These are phyloP conservation scores for Lagenidium giganteum DNA, from an alignment of 352 stramenopile genomes.

Conservation along the genomic window DNA sequence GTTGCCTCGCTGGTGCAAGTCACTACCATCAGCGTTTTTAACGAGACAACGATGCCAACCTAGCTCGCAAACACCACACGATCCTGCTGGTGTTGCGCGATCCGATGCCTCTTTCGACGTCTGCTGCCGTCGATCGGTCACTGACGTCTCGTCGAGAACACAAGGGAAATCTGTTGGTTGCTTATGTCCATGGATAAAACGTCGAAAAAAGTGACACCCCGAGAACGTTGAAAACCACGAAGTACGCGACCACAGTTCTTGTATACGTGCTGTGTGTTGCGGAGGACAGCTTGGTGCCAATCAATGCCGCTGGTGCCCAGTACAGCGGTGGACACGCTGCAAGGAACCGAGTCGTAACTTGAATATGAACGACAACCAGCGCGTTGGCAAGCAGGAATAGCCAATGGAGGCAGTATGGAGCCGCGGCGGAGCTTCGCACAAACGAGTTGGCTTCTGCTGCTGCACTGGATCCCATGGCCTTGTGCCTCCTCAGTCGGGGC, in stretches of 20 bases:
- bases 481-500: not conserved
- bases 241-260: conserved; percentile 55
- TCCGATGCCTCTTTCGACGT: too few relatives aligned
- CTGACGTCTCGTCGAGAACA: too few relatives aligned
- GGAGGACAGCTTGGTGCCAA: not conserved
- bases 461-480: conserved; percentile 9
- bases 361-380: conserved; percentile 78
- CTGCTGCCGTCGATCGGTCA: too few relatives aligned
- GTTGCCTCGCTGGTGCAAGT: too few relatives aligned
- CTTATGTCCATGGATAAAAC: conserved; percentile 83
- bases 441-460: not conserved
- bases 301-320: conserved; percentile 54
- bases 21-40: too few relatives aligned
- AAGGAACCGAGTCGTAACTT: conserved; percentile 81
- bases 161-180: not conserved
- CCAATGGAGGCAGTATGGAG: conserved; percentile 68
- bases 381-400: conserved; percentile 73
- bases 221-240: conserved; percentile 64
- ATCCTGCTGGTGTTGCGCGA: too few relatives aligned
- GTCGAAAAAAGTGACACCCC: conserved; percentile 64
- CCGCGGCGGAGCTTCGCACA: conserved; percentile 4
- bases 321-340: conserved; percentile 73
- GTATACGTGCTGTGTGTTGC: too few relatives aligned
- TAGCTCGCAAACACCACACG: too few relatives aligned
- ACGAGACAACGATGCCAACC: too few relatives aligned